A percentile compares a stretch with the other conserved stretches of the same genome.
Evolutionary conservation across 1,284 basidiomycete genomes (phyloP).

Genomic region (Moesziomyces antarcticus): DNA sequence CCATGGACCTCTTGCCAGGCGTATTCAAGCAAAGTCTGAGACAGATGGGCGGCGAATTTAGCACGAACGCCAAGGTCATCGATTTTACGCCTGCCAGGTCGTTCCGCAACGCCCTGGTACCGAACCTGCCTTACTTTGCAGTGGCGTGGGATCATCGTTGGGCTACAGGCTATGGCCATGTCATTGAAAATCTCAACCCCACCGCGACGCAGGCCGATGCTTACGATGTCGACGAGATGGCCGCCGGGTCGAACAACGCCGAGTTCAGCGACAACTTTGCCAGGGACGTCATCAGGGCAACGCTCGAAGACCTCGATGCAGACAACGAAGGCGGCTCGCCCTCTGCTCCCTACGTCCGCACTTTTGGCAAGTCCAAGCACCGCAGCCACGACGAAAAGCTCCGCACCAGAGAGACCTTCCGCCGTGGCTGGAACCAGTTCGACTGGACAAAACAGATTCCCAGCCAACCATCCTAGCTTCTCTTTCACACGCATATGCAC

Average conservation of each 20-base stretch:
- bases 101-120: conserved; percentile 74
- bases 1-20: conserved; percentile 85
- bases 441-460: conserved; percentile 69
- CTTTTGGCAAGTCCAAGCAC: conserved; percentile 72
- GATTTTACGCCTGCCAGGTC: conserved; percentile 77
- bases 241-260: conserved; percentile 16
- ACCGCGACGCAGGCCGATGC: conserved; percentile 70
- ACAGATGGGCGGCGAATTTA: conserved; percentile 92
- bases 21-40: conserved; percentile 97
- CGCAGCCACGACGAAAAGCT: conserved; percentile 76
- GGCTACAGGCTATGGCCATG: conserved; percentile 79
- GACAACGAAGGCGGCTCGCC: conserved; percentile 74
- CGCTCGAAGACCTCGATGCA: conserved; percentile 86
- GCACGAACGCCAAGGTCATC: conserved; percentile 95
- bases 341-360: conserved; percentile 14
- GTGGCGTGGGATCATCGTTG: conserved; percentile 97
- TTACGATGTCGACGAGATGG: conserved; percentile 70
- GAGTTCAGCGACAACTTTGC: conserved; percentile 74
- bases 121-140: conserved; percentile 98
- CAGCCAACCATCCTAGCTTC: background rate
- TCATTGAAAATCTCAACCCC: conserved; percentile 68
- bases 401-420: conserved; percentile 73
- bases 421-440: conserved; percentile 69
- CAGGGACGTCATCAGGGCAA: conserved; percentile 90
- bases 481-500: background rate